These are phyloP conservation scores for Globisporangium nagaii DNA, from an alignment of 352 stramenopile species.

Conservation along the genomic window DNA sequence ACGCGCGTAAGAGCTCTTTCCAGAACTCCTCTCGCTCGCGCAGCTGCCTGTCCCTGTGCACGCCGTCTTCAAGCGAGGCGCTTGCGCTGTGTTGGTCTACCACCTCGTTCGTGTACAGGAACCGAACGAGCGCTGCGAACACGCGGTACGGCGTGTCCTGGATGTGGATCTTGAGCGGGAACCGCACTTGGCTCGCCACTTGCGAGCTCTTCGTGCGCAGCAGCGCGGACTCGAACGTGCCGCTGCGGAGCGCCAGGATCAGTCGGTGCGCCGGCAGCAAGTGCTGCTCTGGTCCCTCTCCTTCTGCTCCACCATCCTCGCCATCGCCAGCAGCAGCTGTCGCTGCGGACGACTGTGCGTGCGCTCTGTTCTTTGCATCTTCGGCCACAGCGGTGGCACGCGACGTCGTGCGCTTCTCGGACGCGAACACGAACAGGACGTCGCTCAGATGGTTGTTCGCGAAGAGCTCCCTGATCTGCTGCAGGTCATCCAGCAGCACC, in stretches of 20 bases:
- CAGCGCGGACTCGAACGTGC: slow-evolving; percentile 65
- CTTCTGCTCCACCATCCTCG: too few species aligned
- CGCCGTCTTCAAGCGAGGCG: neutral
- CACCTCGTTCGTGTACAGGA: slow-evolving; percentile 77
- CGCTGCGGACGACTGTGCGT: neutral
- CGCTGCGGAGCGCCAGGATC: slow-evolving; percentile 66
- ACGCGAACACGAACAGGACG: slow-evolving; percentile 71
- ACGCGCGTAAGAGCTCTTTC: slow-evolving; percentile 57
- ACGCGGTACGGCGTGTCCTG: slow-evolving; percentile 74
- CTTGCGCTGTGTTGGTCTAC: neutral
- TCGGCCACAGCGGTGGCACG: neutral
- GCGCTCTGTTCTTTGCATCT: neutral
- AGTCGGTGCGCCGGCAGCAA: slow-evolving; percentile 74
- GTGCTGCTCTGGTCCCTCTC: slow-evolving; percentile 20
- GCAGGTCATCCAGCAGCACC: slow-evolving; percentile 45
- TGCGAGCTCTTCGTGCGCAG: slow-evolving; percentile 61
- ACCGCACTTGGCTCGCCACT: slow-evolving; percentile 57
- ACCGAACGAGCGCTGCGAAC: slow-evolving; percentile 64
- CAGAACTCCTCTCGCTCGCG: slow-evolving; percentile 46
- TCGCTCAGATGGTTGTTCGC: slow-evolving; percentile 74
- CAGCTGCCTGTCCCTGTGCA: neutral
- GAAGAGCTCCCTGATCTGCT: slow-evolving; percentile 52
- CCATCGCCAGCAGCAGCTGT: neutral
- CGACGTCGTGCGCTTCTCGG: slow-evolving; percentile 14
- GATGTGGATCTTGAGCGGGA: slow-evolving; percentile 78